Evolutionary conservation across 139 green algal genomes (phyloP), one percentile per base, ranked within the genome.

Genomic region (Coelastrella sp.): DNA sequence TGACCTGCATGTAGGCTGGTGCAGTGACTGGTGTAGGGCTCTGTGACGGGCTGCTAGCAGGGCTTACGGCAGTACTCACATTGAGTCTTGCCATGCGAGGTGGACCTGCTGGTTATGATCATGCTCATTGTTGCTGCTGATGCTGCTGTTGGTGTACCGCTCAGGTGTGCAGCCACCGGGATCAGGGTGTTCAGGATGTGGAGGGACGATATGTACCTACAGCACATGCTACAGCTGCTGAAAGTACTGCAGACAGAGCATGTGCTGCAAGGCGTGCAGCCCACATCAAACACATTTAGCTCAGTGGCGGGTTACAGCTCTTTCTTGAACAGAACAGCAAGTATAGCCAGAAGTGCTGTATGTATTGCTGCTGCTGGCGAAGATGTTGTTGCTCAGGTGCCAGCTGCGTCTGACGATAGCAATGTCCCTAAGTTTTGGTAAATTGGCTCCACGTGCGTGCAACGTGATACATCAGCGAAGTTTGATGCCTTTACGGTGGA

Each of bases 191-290:
- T 71, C 67, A 37, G 80, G 1, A 41, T 86, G 11, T 86, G 80
- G 80, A 48, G 80, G 27, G 80, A 86, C 19, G 80, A 86, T 25
- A 15, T 34, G 7, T 79, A 79, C 50, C 80, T 79, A 34, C 23
- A 45, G 17, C 37, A 32, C 2, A 82, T 82, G 75, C 75, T 82
- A 45, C 34, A 71, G 51, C 35, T 86, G 38, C 48, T 86, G 30
- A 17, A 51, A 15, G 62, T 77, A 15, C 79, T 85, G 79, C 75
- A 82, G 75, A 57, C 53, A 19, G 19, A 53, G 51, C 35, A 51
- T 21, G 53, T 82, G 35, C 35, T 69, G 53, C 75, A 15, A 7
- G 21, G 23, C 4, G 38, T 82, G 11, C 35, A 37, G 5, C 75
- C 75, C 17, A 69, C 51, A 1, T 19, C 75, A n/a, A 35, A 63